Evolutionary conservation across 495 filamentous ascomycete species (phyloP).

Genomic region (Bombardia bombarda): DNA sequence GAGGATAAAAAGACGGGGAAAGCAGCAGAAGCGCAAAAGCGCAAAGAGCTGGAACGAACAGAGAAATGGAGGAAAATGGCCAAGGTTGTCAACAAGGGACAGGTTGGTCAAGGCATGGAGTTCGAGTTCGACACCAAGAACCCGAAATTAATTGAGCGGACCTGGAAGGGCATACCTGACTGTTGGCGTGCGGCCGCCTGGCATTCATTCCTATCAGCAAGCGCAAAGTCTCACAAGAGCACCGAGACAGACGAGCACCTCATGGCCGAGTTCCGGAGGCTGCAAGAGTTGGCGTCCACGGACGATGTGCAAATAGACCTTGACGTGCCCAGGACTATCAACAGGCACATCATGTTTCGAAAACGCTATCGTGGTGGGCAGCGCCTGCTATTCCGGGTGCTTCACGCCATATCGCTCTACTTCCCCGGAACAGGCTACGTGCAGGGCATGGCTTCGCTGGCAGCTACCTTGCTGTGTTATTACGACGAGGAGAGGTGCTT

Average conservation of each 20-base stretch:
- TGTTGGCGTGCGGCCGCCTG: constrained; percentile 90
- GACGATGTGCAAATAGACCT: constrained; percentile 98
- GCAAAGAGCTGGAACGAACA: constrained; percentile 74
- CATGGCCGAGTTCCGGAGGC: constrained; percentile 57
- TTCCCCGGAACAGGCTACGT: constrained; percentile 92
- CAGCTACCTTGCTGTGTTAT: constrained; percentile 90
- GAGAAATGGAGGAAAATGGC: constrained; percentile 99
- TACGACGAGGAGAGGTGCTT: constrained; percentile 93
- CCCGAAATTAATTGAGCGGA: constrained; percentile 79
- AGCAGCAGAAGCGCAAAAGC: constrained; percentile 51
- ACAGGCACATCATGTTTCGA: constrained; percentile 95
- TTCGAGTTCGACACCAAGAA: constrained; percentile 84
- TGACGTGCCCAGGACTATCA: constrained; percentile 93
- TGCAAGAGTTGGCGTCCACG: constrained; percentile 63
- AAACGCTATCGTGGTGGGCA: constrained; percentile 85
- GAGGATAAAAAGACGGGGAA: constrained; percentile 55
- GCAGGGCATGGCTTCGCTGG: constrained; percentile 93
- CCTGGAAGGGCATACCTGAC: constrained; percentile 98
- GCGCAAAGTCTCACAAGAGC: constrained; percentile 56
- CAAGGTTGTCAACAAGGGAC: constrained; percentile 44
- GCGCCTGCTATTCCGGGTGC: constrained; percentile 81
- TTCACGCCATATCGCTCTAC: constrained; percentile 84
- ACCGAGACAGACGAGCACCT: constrained; percentile 63
- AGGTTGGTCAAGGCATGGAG: constrained; percentile 67
- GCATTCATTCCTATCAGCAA: constrained; percentile 85